Base-by-base conservation (phyloP, 495 filamentous ascomycete species). In the Aspergillus heteromorphus region DNA sequence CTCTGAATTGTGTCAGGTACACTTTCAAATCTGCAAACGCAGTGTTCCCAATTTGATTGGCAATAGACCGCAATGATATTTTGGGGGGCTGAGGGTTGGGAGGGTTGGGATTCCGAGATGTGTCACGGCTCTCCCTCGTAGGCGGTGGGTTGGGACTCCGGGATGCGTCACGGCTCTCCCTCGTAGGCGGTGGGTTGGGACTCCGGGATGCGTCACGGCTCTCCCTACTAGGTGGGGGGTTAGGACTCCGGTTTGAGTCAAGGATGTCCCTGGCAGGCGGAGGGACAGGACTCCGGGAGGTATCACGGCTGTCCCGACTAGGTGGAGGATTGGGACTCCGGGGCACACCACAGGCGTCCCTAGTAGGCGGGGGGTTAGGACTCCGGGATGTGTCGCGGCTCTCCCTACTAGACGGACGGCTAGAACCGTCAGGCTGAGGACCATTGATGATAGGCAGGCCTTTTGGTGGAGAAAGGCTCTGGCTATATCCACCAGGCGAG, bases 11-110 rank as follows among this genome's bases (percentile, higher is more conserved):
- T 29, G 74, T 74, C 17, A 86, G 83, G 31, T 88, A 84, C 2
- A 66, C 54, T 27, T 83, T 79, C 59, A 96, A 92, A 3, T 85
- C 79, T 0, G 76, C 64, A 56, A 92, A 72, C 0, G 89, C 85
- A 45, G 81, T 81, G 36, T 89, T 85, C 13, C 77, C 78, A 31
- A 76, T 57, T 23, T 75, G 71, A 38, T 65, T 74, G 31, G 74
- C 74, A 40, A 73, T 54, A 0, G 66, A 65, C 1, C 71, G 67
- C 18, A 76, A 50, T n/a, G 73, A 73, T 27, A 68, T 64, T 29
- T 74, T 76, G 23, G 73, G 72, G 8, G 69, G 65, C 43, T 72
- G 68, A 11, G 23, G n/a, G n/a, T n/a, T n/a, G n/a, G n/a, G 23
- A 7, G 23, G 23, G 4, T 27, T 27, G 23, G 69, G 49, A 51